A percentile compares a stretch with the other conserved stretches of the same genome.
These are phyloP conservation scores for Mycena rebaudengoi DNA, from an alignment of 768 basidiomycete species.

Conservation along the genomic window DNA sequence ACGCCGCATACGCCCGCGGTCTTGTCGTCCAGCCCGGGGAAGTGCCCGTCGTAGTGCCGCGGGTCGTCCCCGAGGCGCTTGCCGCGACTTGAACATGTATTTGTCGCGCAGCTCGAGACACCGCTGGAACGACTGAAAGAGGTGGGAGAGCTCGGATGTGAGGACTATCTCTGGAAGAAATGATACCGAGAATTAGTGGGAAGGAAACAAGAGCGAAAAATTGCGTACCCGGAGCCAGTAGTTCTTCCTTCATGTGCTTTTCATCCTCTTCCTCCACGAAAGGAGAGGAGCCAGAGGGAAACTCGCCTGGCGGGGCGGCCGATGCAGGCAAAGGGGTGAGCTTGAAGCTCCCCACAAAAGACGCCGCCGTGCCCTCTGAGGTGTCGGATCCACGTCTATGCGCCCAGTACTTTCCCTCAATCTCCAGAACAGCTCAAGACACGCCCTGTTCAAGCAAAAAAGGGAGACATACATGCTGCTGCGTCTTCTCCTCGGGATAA, in stretches of 20 bases:
- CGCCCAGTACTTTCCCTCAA: slow-evolving; percentile 77
- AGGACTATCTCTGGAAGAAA: slow-evolving; percentile 40
- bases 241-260: slow-evolving; percentile 28
- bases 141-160: slow-evolving; percentile 56
- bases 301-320: slow-evolving; percentile 26
- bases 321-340: slow-evolving; percentile 46
- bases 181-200: slow-evolving; percentile 26
- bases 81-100: slow-evolving; percentile 88
- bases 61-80: slow-evolving; percentile 97
- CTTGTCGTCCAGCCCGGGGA: slow-evolving; percentile 72
- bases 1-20: slow-evolving; percentile 72
- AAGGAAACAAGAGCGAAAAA: slow-evolving; percentile 5
- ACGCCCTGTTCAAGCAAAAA: slow-evolving; percentile 9
- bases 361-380: slow-evolving; percentile 46
- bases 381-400: slow-evolving; percentile 70
- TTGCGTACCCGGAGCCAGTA: slow-evolving; percentile 21
- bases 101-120: slow-evolving; percentile 96
- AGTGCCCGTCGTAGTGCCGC: slow-evolving; percentile 84
- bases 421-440: slow-evolving; percentile 48
- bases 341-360: slow-evolving; percentile 50
- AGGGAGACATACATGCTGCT: slow-evolving; percentile 68
- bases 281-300: slow-evolving; percentile 25
- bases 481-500: slow-evolving; percentile 80
- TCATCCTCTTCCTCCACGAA: slow-evolving; percentile 43
- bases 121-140: slow-evolving; percentile 78